Conservation (phyloP, 345 rosid species). For the Salix brachista region DNA sequence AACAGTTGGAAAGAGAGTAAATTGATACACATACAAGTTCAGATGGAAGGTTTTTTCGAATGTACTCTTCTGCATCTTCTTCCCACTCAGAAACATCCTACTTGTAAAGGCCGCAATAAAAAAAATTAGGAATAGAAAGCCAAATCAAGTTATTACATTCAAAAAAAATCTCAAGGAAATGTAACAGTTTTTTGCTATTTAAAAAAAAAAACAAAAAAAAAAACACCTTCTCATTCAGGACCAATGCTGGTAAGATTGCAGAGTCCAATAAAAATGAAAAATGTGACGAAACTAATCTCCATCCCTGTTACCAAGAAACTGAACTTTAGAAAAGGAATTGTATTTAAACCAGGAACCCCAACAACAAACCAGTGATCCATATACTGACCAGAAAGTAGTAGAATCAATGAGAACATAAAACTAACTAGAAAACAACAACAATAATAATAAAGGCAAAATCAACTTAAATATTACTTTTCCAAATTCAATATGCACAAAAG, state of each 20-base stretch:
- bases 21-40: constrained; percentile 54
- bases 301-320: constrained; percentile 53
- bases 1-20: constrained; percentile 10
- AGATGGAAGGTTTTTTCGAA: constrained; percentile 77
- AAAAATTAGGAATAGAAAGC: not conserved
- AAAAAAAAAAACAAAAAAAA: constrained; percentile 16
- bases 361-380: not conserved
- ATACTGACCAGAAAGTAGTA: not conserved
- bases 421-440: not conserved
- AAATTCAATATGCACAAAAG: not conserved
- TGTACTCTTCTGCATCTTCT: constrained; percentile 84
- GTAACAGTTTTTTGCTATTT: not conserved
- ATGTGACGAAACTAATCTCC: constrained; percentile 88
- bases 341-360: not conserved
- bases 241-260: constrained; percentile 72
- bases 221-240: constrained; percentile 65
- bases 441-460: not conserved
- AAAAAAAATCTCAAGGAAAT: constrained; percentile 7
- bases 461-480: not conserved
- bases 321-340: constrained; percentile 5
- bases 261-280: constrained; percentile 68
- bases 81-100: constrained; percentile 87
- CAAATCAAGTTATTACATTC: not conserved
- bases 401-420: not conserved
- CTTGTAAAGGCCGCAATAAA: constrained; percentile 16